A percentile compares a stretch with the other conserved stretches of the same genome.
Evolutionary conservation across 2,329 filamentous ascomycete genomes (phyloP).

Genomic region (Cladosporium sp.): DNA sequence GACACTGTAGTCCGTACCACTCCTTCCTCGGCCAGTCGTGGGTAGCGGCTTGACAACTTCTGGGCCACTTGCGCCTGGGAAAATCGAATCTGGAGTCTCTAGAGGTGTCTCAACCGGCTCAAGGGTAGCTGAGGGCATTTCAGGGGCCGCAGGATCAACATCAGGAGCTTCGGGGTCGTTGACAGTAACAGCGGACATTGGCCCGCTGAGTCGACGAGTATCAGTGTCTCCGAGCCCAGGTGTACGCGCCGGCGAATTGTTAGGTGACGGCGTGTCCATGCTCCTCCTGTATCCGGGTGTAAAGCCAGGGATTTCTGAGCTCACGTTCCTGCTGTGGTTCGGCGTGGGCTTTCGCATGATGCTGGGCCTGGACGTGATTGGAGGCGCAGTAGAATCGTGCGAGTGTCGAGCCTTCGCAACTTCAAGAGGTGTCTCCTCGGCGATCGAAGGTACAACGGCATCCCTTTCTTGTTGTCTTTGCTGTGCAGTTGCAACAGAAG

Average conservation of each 20-base stretch:
- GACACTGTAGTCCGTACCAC: constrained; percentile 37
- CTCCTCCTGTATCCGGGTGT: constrained; percentile 59
- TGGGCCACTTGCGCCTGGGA: neutral
- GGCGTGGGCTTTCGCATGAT: constrained; percentile 42
- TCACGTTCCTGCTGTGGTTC: constrained; percentile 45
- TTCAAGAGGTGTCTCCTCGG: constrained; percentile 55
- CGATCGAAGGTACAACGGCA: constrained; percentile 55
- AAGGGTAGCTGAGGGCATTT: constrained; percentile 29
- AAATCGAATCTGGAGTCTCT: neutral
- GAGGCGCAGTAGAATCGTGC: constrained; percentile 31
- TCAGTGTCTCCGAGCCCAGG: constrained; percentile 53
- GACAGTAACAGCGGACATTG: constrained; percentile 32
- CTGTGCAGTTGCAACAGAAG: constrained; percentile 44
- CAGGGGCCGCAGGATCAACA: constrained; percentile 30
- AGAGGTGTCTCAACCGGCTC: constrained; percentile 23
- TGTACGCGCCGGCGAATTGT: constrained; percentile 63
- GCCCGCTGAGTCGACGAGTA: constrained; percentile 31
- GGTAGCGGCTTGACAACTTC: constrained; percentile 26
- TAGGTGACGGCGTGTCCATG: constrained; percentile 59
- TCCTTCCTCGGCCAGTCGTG: constrained; percentile 30
- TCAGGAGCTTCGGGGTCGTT: constrained; percentile 28
- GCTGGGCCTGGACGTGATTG: constrained; percentile 34
- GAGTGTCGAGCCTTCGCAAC: constrained; percentile 37
- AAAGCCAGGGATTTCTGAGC: constrained; percentile 43
- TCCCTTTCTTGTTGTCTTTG: constrained; percentile 44